Percentiles rank a stretch among this genome's conserved stretches.
Evolutionary conservation across 768 basidiomycete species (phyloP).

Genomic region (Tulasnella sp.): DNA sequence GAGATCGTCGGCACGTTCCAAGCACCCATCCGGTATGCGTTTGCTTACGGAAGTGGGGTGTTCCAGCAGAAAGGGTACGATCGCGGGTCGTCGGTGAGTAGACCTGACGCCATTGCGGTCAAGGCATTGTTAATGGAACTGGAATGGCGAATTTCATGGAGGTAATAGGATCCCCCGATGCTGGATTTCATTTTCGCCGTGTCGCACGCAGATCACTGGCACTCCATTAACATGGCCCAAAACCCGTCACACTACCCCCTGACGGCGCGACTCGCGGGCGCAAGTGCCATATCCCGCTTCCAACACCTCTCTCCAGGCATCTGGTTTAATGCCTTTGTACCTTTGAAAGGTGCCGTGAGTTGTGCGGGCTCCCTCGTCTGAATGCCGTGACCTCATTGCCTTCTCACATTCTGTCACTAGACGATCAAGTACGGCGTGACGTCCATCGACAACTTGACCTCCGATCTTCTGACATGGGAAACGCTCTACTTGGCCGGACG

Average conservation of each 20-base stretch:
- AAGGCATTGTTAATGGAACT: conserved; percentile 22
- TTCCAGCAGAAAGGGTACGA: conserved; percentile 81
- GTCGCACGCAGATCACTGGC: conserved; percentile 84
- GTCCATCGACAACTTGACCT: conserved; percentile 76
- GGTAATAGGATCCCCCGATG: conserved; percentile 47
- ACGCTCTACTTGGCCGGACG: conserved; percentile 88
- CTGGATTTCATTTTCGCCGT: conserved; percentile 96
- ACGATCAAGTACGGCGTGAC: conserved; percentile 96
- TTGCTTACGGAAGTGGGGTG: conserved; percentile 94
- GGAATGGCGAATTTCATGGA: conserved; percentile 21
- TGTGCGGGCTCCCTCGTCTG: conserved; percentile 23
- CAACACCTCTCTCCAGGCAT: conserved; percentile 72
- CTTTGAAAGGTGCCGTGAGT: conserved; percentile 70
- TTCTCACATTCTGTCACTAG: conserved; percentile 35
- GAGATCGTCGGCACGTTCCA: conserved; percentile 68
- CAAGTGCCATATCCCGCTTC: conserved; percentile 63
- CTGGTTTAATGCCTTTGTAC: conserved; percentile 92
- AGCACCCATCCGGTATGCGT: conserved; percentile 90
- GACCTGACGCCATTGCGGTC: neutral
- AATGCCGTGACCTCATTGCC: neutral
- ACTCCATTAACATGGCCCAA: conserved; percentile 89
- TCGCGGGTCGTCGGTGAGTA: conserved; percentile 14
- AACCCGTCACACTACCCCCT: conserved; percentile 84
- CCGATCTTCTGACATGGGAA: conserved; percentile 86
- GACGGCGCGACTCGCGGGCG: conserved; percentile 74